phyloP scores from a whole-genome alignment of 2,329 filamentous ascomycete species.

The Colletotrichum nymphaeae region DNA sequence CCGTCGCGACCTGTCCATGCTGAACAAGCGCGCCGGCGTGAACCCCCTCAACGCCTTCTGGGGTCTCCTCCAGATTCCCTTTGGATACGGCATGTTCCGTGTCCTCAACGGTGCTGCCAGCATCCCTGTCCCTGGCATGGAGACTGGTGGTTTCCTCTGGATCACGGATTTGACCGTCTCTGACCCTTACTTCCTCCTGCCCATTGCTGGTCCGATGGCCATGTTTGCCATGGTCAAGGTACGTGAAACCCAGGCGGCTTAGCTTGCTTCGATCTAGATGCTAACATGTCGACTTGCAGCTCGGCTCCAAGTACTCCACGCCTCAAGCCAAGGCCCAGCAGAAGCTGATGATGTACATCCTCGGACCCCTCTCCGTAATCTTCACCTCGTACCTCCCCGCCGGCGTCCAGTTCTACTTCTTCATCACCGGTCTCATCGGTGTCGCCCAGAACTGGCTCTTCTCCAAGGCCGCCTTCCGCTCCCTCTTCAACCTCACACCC shows the following conservation, averaged over 20 bases:
- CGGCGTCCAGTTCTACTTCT: constrained; percentile 61
- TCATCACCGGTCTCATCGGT: constrained; percentile 48
- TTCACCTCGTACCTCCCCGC: constrained; percentile 60
- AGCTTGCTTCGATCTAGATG: too few species aligned
- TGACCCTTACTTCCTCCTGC: constrained; percentile 85
- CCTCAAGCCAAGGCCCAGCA: constrained; percentile 43
- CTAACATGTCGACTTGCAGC: constrained; percentile 42
- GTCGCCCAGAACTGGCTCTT: constrained; percentile 49
- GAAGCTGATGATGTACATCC: constrained; percentile 55
- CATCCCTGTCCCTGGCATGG: constrained; percentile 84
- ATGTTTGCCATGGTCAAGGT: constrained; percentile 69
- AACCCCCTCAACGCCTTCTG: constrained; percentile 49
- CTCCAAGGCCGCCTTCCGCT: constrained; percentile 54
- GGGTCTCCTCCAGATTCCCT: constrained; percentile 64
- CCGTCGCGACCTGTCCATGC: constrained; percentile 48
- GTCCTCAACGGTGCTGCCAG: constrained; percentile 78
- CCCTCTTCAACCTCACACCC: constrained; percentile 46
- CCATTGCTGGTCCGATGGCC: constrained; percentile 66
- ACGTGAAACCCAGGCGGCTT: constrained; percentile 36
- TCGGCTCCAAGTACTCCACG: constrained; percentile 49
- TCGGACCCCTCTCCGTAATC: constrained; percentile 57
- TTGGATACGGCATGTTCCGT: constrained; percentile 86
- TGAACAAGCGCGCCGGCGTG: constrained; percentile 51
- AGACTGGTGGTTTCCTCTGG: constrained; percentile 80
- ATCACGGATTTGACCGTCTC: constrained; percentile 78